Evolutionary conservation across 2,329 filamentous ascomycete genomes (phyloP).

Genomic region (Pseudogymnoascus sp.): DNA sequence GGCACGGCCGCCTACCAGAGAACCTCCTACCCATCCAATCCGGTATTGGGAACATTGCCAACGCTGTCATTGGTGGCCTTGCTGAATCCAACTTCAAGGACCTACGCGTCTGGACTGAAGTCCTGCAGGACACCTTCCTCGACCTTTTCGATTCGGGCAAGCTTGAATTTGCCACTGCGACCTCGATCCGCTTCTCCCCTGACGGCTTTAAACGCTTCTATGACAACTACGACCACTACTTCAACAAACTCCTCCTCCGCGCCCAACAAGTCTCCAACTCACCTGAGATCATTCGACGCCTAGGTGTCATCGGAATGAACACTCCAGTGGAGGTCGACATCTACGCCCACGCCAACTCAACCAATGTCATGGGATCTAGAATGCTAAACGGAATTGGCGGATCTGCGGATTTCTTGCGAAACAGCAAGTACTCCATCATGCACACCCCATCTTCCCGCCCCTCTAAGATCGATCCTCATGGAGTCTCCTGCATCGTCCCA

Average conservation of each 20-base stretch:
- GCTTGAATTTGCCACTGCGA: conserved; percentile 84
- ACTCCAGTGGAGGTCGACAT: conserved; percentile 92
- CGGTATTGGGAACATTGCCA: conserved; percentile 89
- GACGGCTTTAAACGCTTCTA: conserved; percentile 91
- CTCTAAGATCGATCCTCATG: conserved; percentile 73
- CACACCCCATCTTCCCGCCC: conserved; percentile 79
- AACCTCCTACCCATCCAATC: conserved; percentile 77
- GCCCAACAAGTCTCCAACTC: conserved; percentile 85
- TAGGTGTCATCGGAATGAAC: conserved; percentile 92
- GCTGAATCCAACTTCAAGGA: conserved; percentile 76
- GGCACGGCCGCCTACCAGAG: conserved; percentile 65
- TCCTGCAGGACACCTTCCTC: conserved; percentile 86
- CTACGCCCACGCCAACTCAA: conserved; percentile 87
- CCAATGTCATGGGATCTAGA: conserved; percentile 79
- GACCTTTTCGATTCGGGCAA: conserved; percentile 86
- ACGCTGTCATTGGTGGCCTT: conserved; percentile 81
- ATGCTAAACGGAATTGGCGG: conserved; percentile 84
- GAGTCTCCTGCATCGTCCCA: conserved; percentile 82
- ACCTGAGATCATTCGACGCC: conserved; percentile 79
- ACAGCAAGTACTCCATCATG: conserved; percentile 83
- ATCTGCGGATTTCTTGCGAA: conserved; percentile 73
- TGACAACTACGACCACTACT: conserved; percentile 72
- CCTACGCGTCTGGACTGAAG: conserved; percentile 89
- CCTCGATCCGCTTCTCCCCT: conserved; percentile 83
- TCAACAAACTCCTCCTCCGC: conserved; percentile 75